Percentiles rank a stretch among this genome's conserved stretches.
Evolutionary conservation across 2,329 filamentous ascomycete genomes (phyloP).

Genomic region (Venturia carpophila): DNA sequence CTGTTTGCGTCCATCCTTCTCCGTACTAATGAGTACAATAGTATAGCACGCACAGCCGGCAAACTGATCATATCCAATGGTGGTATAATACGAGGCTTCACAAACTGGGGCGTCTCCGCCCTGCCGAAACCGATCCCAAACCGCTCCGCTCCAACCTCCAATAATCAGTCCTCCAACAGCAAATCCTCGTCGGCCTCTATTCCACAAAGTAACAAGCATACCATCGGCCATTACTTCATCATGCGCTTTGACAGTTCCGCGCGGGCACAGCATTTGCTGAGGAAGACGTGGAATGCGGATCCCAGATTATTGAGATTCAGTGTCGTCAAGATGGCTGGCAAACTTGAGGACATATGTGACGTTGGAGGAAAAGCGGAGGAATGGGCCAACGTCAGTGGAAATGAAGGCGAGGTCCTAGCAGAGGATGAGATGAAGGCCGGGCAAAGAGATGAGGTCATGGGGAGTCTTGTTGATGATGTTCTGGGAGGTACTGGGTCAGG

Average conservation of each 20-base stretch:
- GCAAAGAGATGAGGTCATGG: background rate
- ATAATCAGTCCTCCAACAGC: slow-evolving; percentile 47
- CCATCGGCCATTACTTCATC: slow-evolving; percentile 89
- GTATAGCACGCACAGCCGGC: slow-evolving; percentile 81
- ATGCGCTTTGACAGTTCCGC: slow-evolving; percentile 86
- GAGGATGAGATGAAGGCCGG: background rate
- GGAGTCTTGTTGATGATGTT: background rate
- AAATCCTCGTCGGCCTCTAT: background rate
- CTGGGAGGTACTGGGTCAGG: background rate
- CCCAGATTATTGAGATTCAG: slow-evolving; percentile 83
- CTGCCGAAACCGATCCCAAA: slow-evolving; percentile 64
- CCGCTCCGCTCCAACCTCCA: slow-evolving; percentile 69
- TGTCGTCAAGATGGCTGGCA: slow-evolving; percentile 75
- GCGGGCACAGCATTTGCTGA: slow-evolving; percentile 64
- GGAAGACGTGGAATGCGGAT: slow-evolving; percentile 71
- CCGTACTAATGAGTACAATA: slow-evolving; percentile 33
- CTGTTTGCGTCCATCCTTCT: background rate
- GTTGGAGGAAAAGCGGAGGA: slow-evolving; percentile 45
- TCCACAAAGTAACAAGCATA: slow-evolving; percentile 53
- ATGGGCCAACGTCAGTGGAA: slow-evolving; percentile 12
- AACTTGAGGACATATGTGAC: slow-evolving; percentile 53
- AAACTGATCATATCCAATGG: slow-evolving; percentile 71
- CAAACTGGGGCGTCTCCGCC: slow-evolving; percentile 90
- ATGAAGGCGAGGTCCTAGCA: background rate
- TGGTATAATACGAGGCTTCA: slow-evolving; percentile 84